Evolutionary conservation across 108 stramenopile species (phyloP).

Genomic region (Aureococcus anophagefferens): DNA sequence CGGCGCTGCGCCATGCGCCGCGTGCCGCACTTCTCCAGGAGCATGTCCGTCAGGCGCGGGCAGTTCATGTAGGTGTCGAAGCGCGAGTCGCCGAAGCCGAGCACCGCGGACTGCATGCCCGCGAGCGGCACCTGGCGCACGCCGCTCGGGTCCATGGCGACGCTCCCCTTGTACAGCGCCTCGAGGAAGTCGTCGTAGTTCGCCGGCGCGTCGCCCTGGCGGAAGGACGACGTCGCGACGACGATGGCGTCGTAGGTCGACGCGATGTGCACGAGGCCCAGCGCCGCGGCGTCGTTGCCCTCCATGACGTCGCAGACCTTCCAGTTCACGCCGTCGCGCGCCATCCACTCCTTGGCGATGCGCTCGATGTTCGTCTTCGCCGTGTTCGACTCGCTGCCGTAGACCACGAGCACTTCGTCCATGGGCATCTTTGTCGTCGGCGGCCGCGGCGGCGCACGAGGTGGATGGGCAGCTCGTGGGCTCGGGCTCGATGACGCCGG

Average conservation of each 20-base stretch:
- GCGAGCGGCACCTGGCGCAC: not conserved
- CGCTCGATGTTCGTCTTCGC: not conserved
- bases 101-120: not conserved
- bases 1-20: slow-evolving; percentile 1
- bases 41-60: slow-evolving; percentile 3
- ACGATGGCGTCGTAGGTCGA: not conserved
- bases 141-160: not conserved
- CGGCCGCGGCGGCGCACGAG: too few species aligned
- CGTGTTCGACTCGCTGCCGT: slow-evolving; percentile 3
- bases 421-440: too few species aligned
- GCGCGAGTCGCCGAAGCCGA: not conserved
- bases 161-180: too few species aligned
- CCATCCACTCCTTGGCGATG: too few species aligned
- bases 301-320: not conserved
- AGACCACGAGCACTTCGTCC: not conserved
- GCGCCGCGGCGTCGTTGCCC: too few species aligned
- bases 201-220: slow-evolving; percentile 1
- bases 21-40: not conserved
- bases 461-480: too few species aligned
- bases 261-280: too few species aligned
- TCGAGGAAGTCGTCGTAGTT: not conserved
- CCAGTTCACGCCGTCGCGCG: not conserved
- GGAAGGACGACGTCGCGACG: not conserved
- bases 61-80: slow-evolving; percentile 8
- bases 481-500: too few species aligned